Conservation (phyloP, 768 basidiomycete genomes). For the Rhizopogon salebrosus region DNA sequence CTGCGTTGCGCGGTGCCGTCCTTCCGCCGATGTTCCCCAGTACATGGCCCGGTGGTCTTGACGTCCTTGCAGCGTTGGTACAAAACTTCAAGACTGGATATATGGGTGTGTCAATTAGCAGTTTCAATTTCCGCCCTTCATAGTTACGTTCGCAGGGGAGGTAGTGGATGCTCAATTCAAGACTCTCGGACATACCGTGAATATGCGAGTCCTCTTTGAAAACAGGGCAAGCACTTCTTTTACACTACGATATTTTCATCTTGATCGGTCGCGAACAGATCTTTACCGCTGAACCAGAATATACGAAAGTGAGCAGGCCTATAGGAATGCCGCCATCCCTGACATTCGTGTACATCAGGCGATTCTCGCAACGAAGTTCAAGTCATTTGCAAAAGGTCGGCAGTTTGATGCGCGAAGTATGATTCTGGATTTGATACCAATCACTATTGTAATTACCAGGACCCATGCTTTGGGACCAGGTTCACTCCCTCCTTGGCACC, state of each 20-base stretch:
- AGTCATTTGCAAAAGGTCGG: constrained; percentile 31
- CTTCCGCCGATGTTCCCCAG: constrained; percentile 35
- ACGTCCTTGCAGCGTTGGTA: constrained; percentile 36
- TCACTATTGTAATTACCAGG: constrained; percentile 7
- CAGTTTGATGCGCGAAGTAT: neutral
- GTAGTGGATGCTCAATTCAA: constrained; percentile 5
- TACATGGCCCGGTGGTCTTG: constrained; percentile 40
- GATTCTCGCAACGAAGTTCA: constrained; percentile 33
- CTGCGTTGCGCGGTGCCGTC: constrained; percentile 41
- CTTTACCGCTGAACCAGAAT: constrained; percentile 32
- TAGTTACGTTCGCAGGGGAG: constrained; percentile 9
- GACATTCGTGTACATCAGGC: constrained; percentile 19
- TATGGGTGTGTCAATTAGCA: constrained; percentile 31
- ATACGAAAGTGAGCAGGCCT: constrained; percentile 29
- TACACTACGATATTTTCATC: neutral
- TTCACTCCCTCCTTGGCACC: constrained; percentile 27
- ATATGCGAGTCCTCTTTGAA: constrained; percentile 21
- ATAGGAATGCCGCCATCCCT: neutral
- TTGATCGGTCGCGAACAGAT: constrained; percentile 20
- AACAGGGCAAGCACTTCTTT: constrained; percentile 13
- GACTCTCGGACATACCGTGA: constrained; percentile 18
- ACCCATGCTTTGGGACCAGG: constrained; percentile 17
- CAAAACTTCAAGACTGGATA: constrained; percentile 40
- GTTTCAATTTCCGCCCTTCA: neutral
- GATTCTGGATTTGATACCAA: constrained; percentile 1